Evolutionary conservation across 129 eudicot genomes (phyloP).

Genomic region (Artemisia annua): DNA sequence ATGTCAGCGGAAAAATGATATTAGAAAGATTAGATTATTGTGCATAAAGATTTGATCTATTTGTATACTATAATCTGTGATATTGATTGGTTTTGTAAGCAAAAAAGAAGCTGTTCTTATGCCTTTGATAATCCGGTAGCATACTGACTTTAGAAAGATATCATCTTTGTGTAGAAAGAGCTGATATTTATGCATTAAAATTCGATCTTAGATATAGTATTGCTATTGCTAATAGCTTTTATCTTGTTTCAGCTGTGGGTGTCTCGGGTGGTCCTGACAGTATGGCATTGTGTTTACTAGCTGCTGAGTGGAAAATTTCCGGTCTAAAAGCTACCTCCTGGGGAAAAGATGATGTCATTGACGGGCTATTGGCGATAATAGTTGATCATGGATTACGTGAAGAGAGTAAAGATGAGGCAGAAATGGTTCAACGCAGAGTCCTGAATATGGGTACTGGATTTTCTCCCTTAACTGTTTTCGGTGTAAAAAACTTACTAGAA

Average conservation of each 20-base stretch:
- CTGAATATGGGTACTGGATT: conserved; percentile 57
- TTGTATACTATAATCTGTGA: too few relatives aligned
- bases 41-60: neutral
- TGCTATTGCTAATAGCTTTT: neutral
- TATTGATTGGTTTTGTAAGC: too few relatives aligned
- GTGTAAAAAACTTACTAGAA: conserved; percentile 10
- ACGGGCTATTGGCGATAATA: conserved; percentile 74
- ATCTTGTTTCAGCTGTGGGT: conserved; percentile 67
- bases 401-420: conserved; percentile 82
- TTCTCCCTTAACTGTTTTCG: conserved; percentile 3
- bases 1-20: too few relatives aligned
- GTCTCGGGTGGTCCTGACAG: conserved; percentile 98
- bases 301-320: conserved; percentile 62
- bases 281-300: conserved; percentile 80
- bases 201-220: neutral
- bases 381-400: conserved; percentile 89
- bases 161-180: neutral
- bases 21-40: neutral
- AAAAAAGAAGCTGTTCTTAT: too few relatives aligned
- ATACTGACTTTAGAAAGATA: neutral
- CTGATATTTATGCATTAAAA: neutral
- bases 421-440: conserved; percentile 54
- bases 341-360: conserved; percentile 42
- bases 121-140: too few relatives aligned
- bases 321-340: conserved; percentile 24